A percentile compares a stretch with the other conserved stretches of the same genome.
Evolutionary conservation across 257 asterid genomes (phyloP).

Genomic region (Jacaranda copaia): DNA sequence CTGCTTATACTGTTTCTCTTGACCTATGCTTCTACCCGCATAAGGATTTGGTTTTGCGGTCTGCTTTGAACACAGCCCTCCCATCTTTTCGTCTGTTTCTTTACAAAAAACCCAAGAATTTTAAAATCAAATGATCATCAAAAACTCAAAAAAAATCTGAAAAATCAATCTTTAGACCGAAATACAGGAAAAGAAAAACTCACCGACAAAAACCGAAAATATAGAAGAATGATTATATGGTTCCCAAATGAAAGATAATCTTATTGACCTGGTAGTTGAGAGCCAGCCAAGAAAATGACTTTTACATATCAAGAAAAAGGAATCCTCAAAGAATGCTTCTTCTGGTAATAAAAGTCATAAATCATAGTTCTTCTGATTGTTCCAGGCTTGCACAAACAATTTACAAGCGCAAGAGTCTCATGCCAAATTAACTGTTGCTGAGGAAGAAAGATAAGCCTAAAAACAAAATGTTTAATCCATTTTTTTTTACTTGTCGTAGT

Average conservation of each 20-base stretch:
- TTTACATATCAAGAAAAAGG: not conserved
- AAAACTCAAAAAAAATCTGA: not conserved
- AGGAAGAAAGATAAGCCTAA: not conserved
- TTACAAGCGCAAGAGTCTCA: not conserved
- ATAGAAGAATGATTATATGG: not conserved
- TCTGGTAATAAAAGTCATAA: slow-evolving; percentile 1
- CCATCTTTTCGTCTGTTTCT: slow-evolving; percentile 43
- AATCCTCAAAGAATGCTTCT: no score
- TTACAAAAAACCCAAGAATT: slow-evolving; percentile 17
- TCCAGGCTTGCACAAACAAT: not conserved
- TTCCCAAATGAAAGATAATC: slow-evolving; percentile 13
- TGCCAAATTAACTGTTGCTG: not conserved
- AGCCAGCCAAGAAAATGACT: slow-evolving; percentile 34
- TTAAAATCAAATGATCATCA: slow-evolving; percentile 33
- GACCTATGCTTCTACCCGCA: slow-evolving; percentile 38
- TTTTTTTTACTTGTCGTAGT: not conserved
- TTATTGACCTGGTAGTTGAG: slow-evolving; percentile 35
- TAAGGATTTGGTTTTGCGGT: slow-evolving; percentile 44
- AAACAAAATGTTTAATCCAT: not conserved
- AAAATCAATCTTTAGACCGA: not conserved
- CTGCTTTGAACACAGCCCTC: slow-evolving; percentile 50
- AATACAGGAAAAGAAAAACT: not conserved
- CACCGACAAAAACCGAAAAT: slow-evolving; percentile 20
- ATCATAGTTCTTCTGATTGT: no score
- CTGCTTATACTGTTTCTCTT: slow-evolving; percentile 37